Percentiles rank a stretch among this genome's conserved stretches.
Conservation (phyloP, 208 protist species). For the Porcisia deanei region DNA sequence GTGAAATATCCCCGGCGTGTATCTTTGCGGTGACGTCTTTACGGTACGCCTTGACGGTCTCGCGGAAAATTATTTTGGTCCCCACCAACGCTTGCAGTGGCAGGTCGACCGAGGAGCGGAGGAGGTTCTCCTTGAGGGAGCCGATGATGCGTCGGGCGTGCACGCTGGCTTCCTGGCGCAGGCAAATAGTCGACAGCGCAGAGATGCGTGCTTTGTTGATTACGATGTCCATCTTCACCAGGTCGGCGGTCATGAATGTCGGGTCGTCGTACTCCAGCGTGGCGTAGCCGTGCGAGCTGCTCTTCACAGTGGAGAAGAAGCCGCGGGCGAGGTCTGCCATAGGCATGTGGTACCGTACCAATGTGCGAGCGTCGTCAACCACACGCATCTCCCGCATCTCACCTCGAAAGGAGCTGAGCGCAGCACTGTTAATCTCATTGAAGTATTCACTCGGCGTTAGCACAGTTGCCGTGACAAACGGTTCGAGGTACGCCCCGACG, state of each 20-base stretch:
- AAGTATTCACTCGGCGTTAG: slow-evolving; percentile 92
- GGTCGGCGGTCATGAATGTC: slow-evolving; percentile 83
- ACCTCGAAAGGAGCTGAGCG: slow-evolving; percentile 65
- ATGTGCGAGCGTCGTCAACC: slow-evolving; percentile 70
- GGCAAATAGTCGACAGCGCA: slow-evolving; percentile 91
- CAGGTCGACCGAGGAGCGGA: slow-evolving; percentile 90
- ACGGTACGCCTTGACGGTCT: slow-evolving; percentile 92
- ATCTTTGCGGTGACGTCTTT: slow-evolving; percentile 96
- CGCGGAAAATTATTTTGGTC: slow-evolving; percentile 90
- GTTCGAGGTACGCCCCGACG: slow-evolving; percentile 86
- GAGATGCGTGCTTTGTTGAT: slow-evolving; percentile 93
- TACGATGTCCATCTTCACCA: slow-evolving; percentile 93
- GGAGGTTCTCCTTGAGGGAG: slow-evolving; percentile 89
- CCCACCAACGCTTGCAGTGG: slow-evolving; percentile 92
- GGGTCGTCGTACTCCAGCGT: slow-evolving; percentile 95
- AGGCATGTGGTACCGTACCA: slow-evolving; percentile 91
- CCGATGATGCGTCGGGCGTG: slow-evolving; percentile 75
- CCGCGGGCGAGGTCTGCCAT: slow-evolving; percentile 94
- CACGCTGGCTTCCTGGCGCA: slow-evolving; percentile 54
- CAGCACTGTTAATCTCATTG: slow-evolving; percentile 81
- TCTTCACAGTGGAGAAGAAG: slow-evolving; percentile 96
- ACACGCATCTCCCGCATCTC: slow-evolving; percentile 73
- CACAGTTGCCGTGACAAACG: slow-evolving; percentile 87
- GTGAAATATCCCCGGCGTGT: slow-evolving; percentile 95
- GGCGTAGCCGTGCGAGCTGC: slow-evolving; percentile 91